Conservation (phyloP, 2,329 filamentous ascomycete genomes). For the Daldinia eschscholtzii region DNA sequence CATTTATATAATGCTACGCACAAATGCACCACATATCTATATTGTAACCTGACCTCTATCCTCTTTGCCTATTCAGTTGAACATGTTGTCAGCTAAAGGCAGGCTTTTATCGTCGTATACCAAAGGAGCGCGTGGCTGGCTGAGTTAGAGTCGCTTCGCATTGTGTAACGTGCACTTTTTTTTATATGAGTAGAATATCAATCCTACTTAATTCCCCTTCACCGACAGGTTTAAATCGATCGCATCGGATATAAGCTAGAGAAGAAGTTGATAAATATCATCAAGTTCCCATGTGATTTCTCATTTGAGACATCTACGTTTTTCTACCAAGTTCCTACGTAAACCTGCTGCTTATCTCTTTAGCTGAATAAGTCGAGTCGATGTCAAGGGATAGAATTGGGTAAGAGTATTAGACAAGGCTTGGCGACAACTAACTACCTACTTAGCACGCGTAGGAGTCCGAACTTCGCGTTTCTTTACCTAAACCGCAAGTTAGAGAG, state of each 20-base stretch:
- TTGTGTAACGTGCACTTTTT: conserved; percentile 38
- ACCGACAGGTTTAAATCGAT: conserved; percentile 19
- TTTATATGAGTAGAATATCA: conserved; percentile 23
- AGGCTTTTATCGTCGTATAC: conserved; percentile 28
- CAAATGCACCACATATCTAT: conserved; percentile 24
- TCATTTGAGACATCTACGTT: background rate
- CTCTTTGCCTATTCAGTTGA: conserved; percentile 13
- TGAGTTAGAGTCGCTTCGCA: conserved; percentile 36
- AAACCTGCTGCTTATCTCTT: background rate
- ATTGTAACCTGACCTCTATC: conserved; percentile 19
- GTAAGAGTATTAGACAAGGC: conserved; percentile 17
- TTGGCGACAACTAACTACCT: conserved; percentile 21
- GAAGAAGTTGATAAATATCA: background rate
- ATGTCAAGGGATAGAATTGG: conserved; percentile 23
- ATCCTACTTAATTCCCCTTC: conserved; percentile 34
- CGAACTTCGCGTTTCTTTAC: conserved; percentile 2
- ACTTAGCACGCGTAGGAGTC: conserved; percentile 1
- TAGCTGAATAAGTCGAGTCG: background rate
- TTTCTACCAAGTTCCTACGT: no score
- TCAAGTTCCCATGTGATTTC: background rate
- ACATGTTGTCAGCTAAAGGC: background rate
- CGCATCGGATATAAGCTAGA: conserved; percentile 1
- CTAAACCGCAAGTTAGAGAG: conserved; percentile 8
- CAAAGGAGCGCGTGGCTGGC: conserved; percentile 34
- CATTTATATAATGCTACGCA: conserved; percentile 26